A percentile compares a stretch with the other conserved stretches of the same genome.
These are phyloP conservation scores for Suillus brevipes DNA, from an alignment of 768 basidiomycete species.

Conservation along the genomic window DNA sequence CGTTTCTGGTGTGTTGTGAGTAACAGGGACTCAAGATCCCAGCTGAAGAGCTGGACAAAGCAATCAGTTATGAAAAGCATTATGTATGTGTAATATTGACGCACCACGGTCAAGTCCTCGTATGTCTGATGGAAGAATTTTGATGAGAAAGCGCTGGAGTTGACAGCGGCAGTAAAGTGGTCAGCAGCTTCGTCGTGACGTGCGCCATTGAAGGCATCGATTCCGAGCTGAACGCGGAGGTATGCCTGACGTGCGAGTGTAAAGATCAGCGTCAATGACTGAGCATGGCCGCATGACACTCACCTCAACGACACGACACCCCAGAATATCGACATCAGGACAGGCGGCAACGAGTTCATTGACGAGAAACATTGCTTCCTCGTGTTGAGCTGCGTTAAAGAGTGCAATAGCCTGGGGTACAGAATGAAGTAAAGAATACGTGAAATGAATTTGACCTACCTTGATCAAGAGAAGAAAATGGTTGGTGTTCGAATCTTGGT, in stretches of 20 bases:
- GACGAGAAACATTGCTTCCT: neutral
- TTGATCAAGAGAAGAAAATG: neutral
- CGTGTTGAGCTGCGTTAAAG: neutral
- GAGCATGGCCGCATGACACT: neutral
- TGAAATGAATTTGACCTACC: neutral
- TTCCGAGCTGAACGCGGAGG: neutral
- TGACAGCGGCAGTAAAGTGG: neutral
- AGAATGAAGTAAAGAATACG: neutral
- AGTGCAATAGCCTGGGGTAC: neutral
- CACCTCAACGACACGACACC: neutral
- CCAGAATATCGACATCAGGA: neutral
- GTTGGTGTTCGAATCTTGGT: neutral
- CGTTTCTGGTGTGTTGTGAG: neutral
- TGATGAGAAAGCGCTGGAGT: neutral
- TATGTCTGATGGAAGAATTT: too few relatives aligned
- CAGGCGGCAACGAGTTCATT: neutral
- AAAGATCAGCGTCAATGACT: neutral
- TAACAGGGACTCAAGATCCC: neutral
- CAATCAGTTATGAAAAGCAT: neutral
- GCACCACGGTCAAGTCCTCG: too few relatives aligned
- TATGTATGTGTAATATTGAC: too few relatives aligned
- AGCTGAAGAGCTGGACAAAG: neutral
- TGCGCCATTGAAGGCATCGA: neutral
- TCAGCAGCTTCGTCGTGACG: neutral
- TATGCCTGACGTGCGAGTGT: neutral